phyloP scores from a whole-genome alignment of 768 basidiomycete species.

The Lyophyllum atratum region DNA sequence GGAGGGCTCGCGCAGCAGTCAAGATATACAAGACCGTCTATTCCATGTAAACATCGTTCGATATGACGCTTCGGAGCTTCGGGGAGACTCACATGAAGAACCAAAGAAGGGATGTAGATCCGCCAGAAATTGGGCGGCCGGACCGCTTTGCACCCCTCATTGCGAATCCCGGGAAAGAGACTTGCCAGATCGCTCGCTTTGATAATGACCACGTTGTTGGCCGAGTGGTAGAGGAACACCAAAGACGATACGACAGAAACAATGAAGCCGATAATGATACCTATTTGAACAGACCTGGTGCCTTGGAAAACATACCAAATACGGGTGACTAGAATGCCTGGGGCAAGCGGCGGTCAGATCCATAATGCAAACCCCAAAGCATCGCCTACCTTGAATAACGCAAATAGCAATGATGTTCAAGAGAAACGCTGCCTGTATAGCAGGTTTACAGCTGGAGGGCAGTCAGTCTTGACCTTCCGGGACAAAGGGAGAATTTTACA shows the following conservation, averaged over 20 bases:
- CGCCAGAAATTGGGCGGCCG: slow-evolving; percentile 35
- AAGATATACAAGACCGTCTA: slow-evolving; percentile 37
- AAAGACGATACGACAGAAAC: slow-evolving; percentile 29
- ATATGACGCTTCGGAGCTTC: neutral
- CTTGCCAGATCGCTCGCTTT: neutral
- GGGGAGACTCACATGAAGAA: slow-evolving; percentile 32
- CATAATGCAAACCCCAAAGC: neutral
- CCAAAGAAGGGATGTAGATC: slow-evolving; percentile 37
- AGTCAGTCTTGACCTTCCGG: neutral
- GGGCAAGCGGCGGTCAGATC: neutral
- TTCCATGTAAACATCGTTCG: neutral
- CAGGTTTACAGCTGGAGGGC: slow-evolving; percentile 26
- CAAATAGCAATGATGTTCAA: slow-evolving; percentile 27
- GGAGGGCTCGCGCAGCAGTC: slow-evolving; percentile 35
- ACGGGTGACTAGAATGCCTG: slow-evolving; percentile 40
- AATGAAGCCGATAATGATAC: slow-evolving; percentile 30
- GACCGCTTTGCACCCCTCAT: slow-evolving; percentile 32
- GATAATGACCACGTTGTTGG: slow-evolving; percentile 18
- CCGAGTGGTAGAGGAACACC: slow-evolving; percentile 28
- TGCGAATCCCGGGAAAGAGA: slow-evolving; percentile 11
- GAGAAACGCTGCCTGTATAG: slow-evolving; percentile 28
- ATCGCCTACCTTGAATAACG: slow-evolving; percentile 34
- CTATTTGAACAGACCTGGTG: slow-evolving; percentile 25
- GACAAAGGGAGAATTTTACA: slow-evolving; percentile 18
- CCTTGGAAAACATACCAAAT: slow-evolving; percentile 44